Evolutionary conservation across 169 alveolate genomes (phyloP).

Genomic region (Eimeria tenella): DNA sequence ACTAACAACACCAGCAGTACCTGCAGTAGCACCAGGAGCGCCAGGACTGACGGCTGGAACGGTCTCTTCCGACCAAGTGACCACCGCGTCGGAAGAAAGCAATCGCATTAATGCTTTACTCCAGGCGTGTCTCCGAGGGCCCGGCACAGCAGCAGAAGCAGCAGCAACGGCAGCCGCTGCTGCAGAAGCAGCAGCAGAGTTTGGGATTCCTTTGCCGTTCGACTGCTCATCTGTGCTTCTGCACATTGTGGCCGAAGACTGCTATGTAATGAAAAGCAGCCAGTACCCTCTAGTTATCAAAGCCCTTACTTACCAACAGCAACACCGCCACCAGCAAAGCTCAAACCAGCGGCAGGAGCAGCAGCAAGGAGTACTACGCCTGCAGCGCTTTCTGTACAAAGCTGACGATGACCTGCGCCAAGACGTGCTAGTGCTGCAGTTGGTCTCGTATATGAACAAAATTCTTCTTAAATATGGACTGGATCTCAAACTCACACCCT

Average conservation of each 20-base stretch:
- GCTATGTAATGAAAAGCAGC: constrained; percentile 72
- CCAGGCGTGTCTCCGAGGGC: background rate
- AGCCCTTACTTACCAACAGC: background rate
- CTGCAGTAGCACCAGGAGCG: background rate
- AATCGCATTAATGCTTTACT: background rate
- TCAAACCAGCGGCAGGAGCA: background rate
- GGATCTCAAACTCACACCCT: constrained; percentile 92
- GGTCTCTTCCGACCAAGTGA: background rate
- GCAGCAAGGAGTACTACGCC: background rate
- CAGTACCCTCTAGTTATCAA: constrained; percentile 55
- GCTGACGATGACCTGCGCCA: constrained; percentile 98
- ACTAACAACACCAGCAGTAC: background rate
- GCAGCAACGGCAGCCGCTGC: constrained; percentile 21
- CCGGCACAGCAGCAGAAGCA: background rate
- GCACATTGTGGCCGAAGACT: constrained; percentile 46
- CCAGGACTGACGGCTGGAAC: background rate
- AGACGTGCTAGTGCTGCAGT: constrained; percentile 95
- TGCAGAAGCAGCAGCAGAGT: constrained; percentile 29
- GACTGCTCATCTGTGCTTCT: constrained; percentile 38
- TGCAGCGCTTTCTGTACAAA: constrained; percentile 88
- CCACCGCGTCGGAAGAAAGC: background rate
- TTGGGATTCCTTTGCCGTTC: constrained; percentile 59
- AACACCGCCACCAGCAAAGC: background rate
- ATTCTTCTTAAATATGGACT: constrained; percentile 93
- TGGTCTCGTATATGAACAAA: constrained; percentile 91